These are phyloP conservation scores for Pouteria glomerata DNA, from an alignment of 148 eudicot genomes.

Conservation along the genomic window DNA sequence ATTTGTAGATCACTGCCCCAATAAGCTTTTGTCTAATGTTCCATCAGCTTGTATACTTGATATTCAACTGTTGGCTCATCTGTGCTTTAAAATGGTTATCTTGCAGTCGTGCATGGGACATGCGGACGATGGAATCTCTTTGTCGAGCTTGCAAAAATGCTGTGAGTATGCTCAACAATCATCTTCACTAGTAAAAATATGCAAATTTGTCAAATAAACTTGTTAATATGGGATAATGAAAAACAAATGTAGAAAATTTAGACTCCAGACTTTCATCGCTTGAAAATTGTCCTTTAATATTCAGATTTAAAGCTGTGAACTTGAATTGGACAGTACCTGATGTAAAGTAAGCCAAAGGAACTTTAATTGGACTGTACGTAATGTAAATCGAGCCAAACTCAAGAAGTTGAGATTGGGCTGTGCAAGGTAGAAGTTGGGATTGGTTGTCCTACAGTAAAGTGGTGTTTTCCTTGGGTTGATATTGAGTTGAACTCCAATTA, in stretches of 20 bases:
- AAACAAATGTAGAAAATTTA: not conserved
- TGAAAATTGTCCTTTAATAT: not conserved
- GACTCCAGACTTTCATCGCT: not conserved
- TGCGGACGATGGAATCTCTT: conserved; percentile 96
- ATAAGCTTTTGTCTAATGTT: not conserved
- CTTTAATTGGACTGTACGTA: too few species aligned
- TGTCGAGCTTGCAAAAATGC: conserved; percentile 99
- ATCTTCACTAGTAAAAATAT: not conserved
- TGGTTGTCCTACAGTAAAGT: not conserved
- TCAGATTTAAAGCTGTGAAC: not conserved
- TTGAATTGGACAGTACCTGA: not conserved
- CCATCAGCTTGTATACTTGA: not conserved
- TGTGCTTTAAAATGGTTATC: conserved; percentile 14
- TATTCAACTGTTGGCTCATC: not conserved
- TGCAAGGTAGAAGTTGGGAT: not conserved
- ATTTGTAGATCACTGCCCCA: not conserved
- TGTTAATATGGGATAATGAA: not conserved
- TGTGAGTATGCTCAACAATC: conserved; percentile 52
- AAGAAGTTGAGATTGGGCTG: not conserved
- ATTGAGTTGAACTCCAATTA: not conserved
- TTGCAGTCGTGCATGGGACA: conserved; percentile 99
- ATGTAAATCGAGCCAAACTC: too few species aligned
- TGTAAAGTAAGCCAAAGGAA: not conserved
- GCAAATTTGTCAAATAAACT: conserved; percentile 6
- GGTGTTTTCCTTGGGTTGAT: not conserved